Conservation (phyloP, 2,329 filamentous ascomycete species). For the Akanthomyces dipterigenus region DNA sequence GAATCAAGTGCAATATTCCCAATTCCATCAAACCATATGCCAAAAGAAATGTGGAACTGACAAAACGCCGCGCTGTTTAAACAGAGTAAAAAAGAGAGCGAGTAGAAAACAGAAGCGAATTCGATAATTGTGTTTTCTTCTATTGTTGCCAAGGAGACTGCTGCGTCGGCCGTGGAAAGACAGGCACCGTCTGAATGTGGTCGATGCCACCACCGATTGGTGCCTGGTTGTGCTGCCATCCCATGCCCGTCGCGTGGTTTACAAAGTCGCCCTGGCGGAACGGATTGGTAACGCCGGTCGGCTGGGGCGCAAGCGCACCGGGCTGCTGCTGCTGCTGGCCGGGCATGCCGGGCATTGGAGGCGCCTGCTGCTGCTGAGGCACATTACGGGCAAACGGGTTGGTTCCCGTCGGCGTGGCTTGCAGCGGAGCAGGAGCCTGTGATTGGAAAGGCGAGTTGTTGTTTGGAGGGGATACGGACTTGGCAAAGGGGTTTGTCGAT, state of each 20-base stretch:
- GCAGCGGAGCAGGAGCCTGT: conserved; percentile 33
- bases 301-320: conserved; percentile 59
- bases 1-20: background rate
- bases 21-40: background rate
- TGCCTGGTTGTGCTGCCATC: conserved; percentile 76
- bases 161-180: conserved; percentile 75
- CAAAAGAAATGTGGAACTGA: conserved; percentile 17
- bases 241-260: conserved; percentile 78
- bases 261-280: conserved; percentile 89
- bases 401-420: conserved; percentile 47
- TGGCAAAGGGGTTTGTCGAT: conserved; percentile 84
- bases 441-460: conserved; percentile 38
- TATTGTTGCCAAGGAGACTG: conserved; percentile 56
- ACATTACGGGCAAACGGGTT: conserved; percentile 52
- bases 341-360: conserved; percentile 1
- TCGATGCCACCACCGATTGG: conserved; percentile 78
- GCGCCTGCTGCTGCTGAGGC: conserved; percentile 17
- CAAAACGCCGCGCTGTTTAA: conserved; percentile 12
- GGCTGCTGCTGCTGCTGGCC: conserved; percentile 28
- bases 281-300: conserved; percentile 87
- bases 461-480: conserved; percentile 33
- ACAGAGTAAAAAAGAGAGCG: conserved; percentile 10
- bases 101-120: background rate
- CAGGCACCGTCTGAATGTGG: conserved; percentile 67
- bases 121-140: conserved; percentile 6